Base-by-base conservation (phyloP, 305 asterid genomes). In the Solanum hybrid region DNA sequence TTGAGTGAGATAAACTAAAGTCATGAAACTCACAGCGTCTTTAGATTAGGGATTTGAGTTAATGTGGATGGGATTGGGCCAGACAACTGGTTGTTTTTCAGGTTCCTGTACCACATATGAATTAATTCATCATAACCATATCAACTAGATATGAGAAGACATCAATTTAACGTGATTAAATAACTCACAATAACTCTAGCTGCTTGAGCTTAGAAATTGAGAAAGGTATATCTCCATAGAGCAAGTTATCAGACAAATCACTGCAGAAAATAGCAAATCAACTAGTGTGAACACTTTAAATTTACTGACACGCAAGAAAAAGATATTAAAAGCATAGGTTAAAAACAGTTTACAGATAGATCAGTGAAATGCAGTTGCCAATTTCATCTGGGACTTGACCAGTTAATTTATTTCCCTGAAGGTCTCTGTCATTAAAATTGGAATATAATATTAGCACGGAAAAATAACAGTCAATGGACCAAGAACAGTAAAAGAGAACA, bases 21-120 rank as follows among this genome's bases (percentile, higher is more conserved):
- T 56, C 10, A 86, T 27, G 24, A 7, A 42, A 90, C 99, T 94
- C 92, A 98, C 99, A 98, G 94, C 45, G 98, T 95, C 93, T 96
- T 98, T 60, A 98, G 94, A 91, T 95, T 98, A 22, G 99, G 99
- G 90, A 96, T 96, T 92, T 98, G 99, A 4, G 99, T 96, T 56
- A 98, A 89, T 1, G 99, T 96, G 35, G 99, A 97, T 64, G 99
- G 99, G 27, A 98, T 95, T 29, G 99, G 99, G 88, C 99, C 99
- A 4, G 95, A 93, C 87, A 98, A 92, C 90, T 96, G 98, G 90
- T 98, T 97, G 95, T 92, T 95, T 94, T 94, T 97, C 94, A 97
- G 81, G 92, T 90, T 96, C 94, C 99, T 97, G 92, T 32, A 76
- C 45, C 12, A 76, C 4, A 31, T 31, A 14, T 64, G 45, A 10